These are phyloP conservation scores for Solanum clarkiae DNA, from an alignment of 257 asterid genomes.

Conservation along the genomic window DNA sequence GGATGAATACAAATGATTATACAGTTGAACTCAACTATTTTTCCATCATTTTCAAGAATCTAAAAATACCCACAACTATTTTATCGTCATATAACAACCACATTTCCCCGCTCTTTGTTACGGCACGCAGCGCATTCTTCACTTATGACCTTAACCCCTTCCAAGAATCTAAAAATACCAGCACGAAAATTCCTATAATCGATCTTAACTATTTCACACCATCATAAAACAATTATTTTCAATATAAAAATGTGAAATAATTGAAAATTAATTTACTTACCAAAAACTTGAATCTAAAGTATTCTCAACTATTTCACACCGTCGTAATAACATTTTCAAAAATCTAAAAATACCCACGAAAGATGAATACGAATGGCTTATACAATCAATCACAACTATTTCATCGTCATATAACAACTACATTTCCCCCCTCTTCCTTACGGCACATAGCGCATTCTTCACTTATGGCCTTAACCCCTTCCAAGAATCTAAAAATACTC, in stretches of 20 bases:
- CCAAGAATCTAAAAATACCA: background rate
- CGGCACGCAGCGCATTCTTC: background rate
- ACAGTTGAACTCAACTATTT: too few species aligned
- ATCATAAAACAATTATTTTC: background rate
- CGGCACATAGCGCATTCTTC: background rate
- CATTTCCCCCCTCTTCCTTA: background rate
- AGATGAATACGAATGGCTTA: background rate
- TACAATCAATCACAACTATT: background rate
- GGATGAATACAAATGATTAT: too few species aligned
- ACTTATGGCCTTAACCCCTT: background rate
- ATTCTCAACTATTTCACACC: too few species aligned
- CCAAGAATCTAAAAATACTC: background rate
- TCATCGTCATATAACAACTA: background rate
- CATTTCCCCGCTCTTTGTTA: background rate
- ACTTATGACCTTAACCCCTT: background rate
- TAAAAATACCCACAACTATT: background rate
- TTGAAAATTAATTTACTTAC: slow-evolving; percentile 16
- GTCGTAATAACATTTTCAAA: background rate
- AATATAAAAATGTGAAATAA: background rate
- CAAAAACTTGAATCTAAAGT: slow-evolving; percentile 43
- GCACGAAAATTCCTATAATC: background rate
- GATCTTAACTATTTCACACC: background rate
- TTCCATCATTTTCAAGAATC: too few species aligned
- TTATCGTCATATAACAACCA: background rate
- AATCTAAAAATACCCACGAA: background rate